Evolutionary conservation across 108 stramenopile genomes (phyloP).

Genomic region (Cyclotella distinguenda): DNA sequence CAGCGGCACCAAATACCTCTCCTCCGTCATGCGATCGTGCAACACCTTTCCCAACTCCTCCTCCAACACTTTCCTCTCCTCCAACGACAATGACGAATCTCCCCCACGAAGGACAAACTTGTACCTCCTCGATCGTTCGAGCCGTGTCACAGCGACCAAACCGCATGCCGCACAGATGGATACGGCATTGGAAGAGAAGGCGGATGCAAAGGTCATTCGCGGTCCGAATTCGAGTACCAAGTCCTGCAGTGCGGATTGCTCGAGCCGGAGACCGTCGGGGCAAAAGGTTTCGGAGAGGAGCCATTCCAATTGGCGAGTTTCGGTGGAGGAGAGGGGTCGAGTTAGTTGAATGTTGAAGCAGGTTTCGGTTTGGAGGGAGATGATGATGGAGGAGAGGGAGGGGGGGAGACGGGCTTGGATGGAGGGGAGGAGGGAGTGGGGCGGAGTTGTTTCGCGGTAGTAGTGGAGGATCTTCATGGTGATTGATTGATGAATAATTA

Average conservation of each 20-base stretch:
- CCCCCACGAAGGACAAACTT: constrained; percentile 46
- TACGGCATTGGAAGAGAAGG: constrained; percentile 94
- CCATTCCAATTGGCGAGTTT: constrained; percentile 78
- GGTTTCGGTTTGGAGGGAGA: constrained; percentile 64
- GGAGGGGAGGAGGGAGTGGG: constrained; percentile 77
- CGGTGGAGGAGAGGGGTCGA: constrained; percentile 21
- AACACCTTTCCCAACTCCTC: constrained; percentile 61
- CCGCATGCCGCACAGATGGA: constrained; percentile 88
- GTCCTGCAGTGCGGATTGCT: too few species aligned
- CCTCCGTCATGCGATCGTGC: constrained; percentile 99
- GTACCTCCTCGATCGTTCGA: constrained; percentile 90
- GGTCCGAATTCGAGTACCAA: constrained; percentile 94
- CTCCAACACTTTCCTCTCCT: too few species aligned
- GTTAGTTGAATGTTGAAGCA: constrained; percentile 77
- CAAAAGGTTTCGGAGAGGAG: constrained; percentile 93
- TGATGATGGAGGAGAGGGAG: constrained; percentile 48
- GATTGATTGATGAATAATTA: neutral
- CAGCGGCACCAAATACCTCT: constrained; percentile 79
- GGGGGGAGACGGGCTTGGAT: constrained; percentile 60
- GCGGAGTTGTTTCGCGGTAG: constrained; percentile 74
- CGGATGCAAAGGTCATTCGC: constrained; percentile 95
- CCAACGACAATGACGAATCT: too few species aligned
- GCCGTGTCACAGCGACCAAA: constrained; percentile 59
- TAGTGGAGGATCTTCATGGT: constrained; percentile 69
- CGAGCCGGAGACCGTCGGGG: constrained; percentile 55